These are phyloP conservation scores for Russula ochroleuca DNA, from an alignment of 768 basidiomycete species.

Conservation along the genomic window DNA sequence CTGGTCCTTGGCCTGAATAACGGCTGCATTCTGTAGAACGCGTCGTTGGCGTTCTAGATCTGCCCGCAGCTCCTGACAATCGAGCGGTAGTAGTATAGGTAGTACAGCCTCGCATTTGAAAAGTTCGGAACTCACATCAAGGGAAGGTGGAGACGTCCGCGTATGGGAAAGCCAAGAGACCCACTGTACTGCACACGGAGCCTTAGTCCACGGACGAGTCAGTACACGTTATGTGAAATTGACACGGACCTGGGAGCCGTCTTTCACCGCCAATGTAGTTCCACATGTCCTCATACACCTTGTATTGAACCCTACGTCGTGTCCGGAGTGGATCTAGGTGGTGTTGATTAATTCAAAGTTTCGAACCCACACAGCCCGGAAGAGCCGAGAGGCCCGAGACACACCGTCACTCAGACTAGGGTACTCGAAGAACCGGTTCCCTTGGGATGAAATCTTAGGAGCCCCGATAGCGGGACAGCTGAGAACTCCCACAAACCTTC, in stretches of 20 bases:
- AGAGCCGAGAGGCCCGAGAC: background rate
- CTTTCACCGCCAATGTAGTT: conserved; percentile 22
- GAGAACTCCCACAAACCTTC: conserved; percentile 15
- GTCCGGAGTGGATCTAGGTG: conserved; percentile 18
- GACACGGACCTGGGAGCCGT: conserved; percentile 25
- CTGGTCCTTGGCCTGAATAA: conserved; percentile 24
- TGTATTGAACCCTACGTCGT: conserved; percentile 21
- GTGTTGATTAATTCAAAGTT: background rate
- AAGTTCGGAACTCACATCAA: conserved; percentile 16
- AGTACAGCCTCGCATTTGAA: conserved; percentile 9
- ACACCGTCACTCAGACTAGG: conserved; percentile 22
- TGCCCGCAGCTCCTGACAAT: conserved; percentile 21
- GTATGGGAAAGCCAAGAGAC: conserved; percentile 27
- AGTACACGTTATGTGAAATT: background rate
- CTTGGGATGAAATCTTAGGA: conserved; percentile 4
- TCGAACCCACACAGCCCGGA: background rate
- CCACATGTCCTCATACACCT: conserved; percentile 24
- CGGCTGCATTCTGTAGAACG: conserved; percentile 21
- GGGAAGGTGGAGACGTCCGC: conserved; percentile 14
- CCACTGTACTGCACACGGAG: conserved; percentile 24
- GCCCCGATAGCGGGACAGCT: background rate
- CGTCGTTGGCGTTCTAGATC: conserved; percentile 25
- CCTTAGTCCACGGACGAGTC: conserved; percentile 6
- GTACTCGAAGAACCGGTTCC: conserved; percentile 26
- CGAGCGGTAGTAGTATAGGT: background rate